A percentile compares a stretch with the other conserved stretches of the same genome.
Evolutionary conservation across 129 eudicot genomes (phyloP).

Genomic region (Pittosporum tobira): DNA sequence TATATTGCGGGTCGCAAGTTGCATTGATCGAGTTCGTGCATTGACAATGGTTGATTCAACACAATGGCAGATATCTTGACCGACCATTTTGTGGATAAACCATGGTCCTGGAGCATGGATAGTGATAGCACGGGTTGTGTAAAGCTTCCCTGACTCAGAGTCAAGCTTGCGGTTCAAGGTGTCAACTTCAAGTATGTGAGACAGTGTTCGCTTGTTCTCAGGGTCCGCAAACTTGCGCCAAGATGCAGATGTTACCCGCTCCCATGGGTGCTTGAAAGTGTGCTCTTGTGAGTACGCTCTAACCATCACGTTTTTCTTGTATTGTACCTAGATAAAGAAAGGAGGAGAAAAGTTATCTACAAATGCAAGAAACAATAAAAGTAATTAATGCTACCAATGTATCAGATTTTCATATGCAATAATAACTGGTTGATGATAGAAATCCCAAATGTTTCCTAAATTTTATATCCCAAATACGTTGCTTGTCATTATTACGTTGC

Average conservation of each 20-base stretch:
- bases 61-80: slow-evolving; percentile 96
- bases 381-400: background rate
- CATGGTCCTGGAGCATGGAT: slow-evolving; percentile 99
- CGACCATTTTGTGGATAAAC: slow-evolving; percentile 77
- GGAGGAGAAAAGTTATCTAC: background rate
- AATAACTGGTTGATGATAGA: no score
- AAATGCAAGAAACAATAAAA: background rate
- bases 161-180: slow-evolving; percentile 83
- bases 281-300: slow-evolving; percentile 80
- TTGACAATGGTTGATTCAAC: slow-evolving; percentile 94
- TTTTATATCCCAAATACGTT: no score
- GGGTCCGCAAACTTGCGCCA: slow-evolving; percentile 99
- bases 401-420: no score
- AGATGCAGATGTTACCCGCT: slow-evolving; percentile 78
- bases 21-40: slow-evolving; percentile 82
- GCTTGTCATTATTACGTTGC: no score
- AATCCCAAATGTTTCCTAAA: no score
- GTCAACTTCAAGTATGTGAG: slow-evolving; percentile 92
- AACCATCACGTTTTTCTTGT: slow-evolving; percentile 35
- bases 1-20: slow-evolving; percentile 72
- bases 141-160: slow-evolving; percentile 58
- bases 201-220: slow-evolving; percentile 76
- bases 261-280: slow-evolving; percentile 84
- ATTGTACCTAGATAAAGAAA: slow-evolving; percentile 11
- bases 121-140: slow-evolving; percentile 83